Base-by-base conservation (phyloP, 1,284 basidiomycete genomes). In the Trametes hirsuta region DNA sequence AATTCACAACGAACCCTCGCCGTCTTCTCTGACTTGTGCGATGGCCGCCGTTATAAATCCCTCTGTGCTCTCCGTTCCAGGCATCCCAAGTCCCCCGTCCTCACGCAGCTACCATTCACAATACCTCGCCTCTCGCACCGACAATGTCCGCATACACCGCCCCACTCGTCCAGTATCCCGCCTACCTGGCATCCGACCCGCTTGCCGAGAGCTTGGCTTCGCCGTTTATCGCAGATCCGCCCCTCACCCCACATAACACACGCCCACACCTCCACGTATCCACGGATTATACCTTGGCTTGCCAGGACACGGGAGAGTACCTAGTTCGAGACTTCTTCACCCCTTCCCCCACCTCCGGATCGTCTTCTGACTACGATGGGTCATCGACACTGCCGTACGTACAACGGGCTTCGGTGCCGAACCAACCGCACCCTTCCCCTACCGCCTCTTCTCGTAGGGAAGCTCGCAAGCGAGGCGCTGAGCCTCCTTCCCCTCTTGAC, bases 321-420 rank as follows among this genome's bases (percentile, higher is more conserved):
- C 46, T 49, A 15, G 56, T 58, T 35, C 63, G 59, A 50, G 63
- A 61, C 52, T 58, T 62, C 48, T 58, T 59, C 44, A 65, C 63
- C 6, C 58, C 63, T 1, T 60, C 63, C 3, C 55, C 60, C 9
- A 53, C 58, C 2, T 64, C 63, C n/a, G 56, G 53, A 41, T 47
- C 48, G 14, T 30, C 50, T 6, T 63, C 53, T 6, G 56, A 51
- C 21, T 35, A 42, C 35, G 36, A 55, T 1, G 42, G 47, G 6
- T 25, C 59, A n/a, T 44, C 58, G 22, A 12, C 39, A 40, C 44
- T 47, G 5, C 36, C 50, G 4, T 61, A 46, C 41, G 22, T 55
- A n/a, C 53, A 47, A 25, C 53, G 52, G 10, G 41, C 40, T 12
- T 39, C 42, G 35, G 41, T 30, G 11, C 42, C 40, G 11, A 50